Evolutionary conservation across 2,329 filamentous ascomycete species (phyloP).

Genomic region (Talaromyces sp.): DNA sequence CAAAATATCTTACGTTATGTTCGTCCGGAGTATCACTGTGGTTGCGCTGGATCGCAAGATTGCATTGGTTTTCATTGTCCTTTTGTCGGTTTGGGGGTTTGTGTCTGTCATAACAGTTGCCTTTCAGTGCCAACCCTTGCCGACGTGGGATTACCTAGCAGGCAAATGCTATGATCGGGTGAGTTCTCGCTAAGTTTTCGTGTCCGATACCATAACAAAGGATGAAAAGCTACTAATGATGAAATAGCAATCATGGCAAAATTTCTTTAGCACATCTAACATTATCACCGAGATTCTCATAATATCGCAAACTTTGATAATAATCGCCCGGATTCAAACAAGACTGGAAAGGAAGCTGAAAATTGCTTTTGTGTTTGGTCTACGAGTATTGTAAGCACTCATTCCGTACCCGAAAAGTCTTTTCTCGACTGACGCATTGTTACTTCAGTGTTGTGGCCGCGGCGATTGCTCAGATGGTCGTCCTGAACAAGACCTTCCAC

Average conservation of each 20-base stretch:
- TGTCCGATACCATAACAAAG: neutral
- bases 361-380: constrained; percentile 24
- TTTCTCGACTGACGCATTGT: neutral
- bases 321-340: constrained; percentile 26
- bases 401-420: neutral
- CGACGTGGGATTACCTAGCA: constrained; percentile 23
- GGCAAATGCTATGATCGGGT: constrained; percentile 24
- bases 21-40: constrained; percentile 25
- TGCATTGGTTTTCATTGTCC: constrained; percentile 18
- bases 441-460: constrained; percentile 24
- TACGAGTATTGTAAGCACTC: constrained; percentile 25
- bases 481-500: constrained; percentile 17
- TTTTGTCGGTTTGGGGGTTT: constrained; percentile 21
- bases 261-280: constrained; percentile 25
- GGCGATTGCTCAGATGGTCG: constrained; percentile 25
- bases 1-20: constrained; percentile 25
- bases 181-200: neutral
- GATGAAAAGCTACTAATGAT: neutral
- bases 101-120: constrained; percentile 19
- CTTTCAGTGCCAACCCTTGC: constrained; percentile 22
- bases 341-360: constrained; percentile 17
- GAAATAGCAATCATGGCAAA: constrained; percentile 24
- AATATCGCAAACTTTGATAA: constrained; percentile 23
- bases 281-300: constrained; percentile 26
- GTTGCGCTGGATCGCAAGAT: constrained; percentile 21